Evolutionary conservation across 192 early-diverging fungal species (phyloP).

Genomic region (Entomortierella chlamydospora): DNA sequence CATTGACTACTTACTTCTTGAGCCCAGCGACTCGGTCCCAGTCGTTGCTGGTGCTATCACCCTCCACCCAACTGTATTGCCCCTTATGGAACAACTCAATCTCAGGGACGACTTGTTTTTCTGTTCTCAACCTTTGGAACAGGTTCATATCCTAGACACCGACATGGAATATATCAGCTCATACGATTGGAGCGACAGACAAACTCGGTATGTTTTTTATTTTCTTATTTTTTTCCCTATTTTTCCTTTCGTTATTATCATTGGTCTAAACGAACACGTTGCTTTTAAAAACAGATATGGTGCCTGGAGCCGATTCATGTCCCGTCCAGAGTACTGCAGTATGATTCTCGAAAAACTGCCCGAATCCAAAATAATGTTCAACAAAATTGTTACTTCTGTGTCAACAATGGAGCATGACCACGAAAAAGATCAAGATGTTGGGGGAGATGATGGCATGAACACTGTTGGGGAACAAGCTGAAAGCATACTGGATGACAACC

Average conservation of each 20-base stretch:
- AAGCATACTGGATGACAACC: slow-evolving; percentile 24
- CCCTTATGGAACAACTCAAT: slow-evolving; percentile 41
- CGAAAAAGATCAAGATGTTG: background rate
- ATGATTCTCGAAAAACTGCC: slow-evolving; percentile 40
- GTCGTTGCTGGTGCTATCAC: slow-evolving; percentile 34
- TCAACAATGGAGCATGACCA: slow-evolving; percentile 4
- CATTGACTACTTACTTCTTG: slow-evolving; percentile 51
- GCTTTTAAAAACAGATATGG: slow-evolving; percentile 18
- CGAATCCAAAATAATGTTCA: slow-evolving; percentile 37
- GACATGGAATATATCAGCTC: slow-evolving; percentile 25
- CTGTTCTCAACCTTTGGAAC: slow-evolving; percentile 47
- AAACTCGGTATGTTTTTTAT: slow-evolving; percentile 14
- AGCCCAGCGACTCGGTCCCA: slow-evolving; percentile 36
- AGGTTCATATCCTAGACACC: slow-evolving; percentile 32
- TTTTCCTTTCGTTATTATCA: slow-evolving; percentile 8
- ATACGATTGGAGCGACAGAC: slow-evolving; percentile 38
- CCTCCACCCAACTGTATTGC: slow-evolving; percentile 42
- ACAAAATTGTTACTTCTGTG: slow-evolving; percentile 19
- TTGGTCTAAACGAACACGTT: background rate
- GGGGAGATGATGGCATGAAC: background rate
- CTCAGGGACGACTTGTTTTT: slow-evolving; percentile 49
- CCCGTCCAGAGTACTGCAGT: slow-evolving; percentile 42
- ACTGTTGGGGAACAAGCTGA: slow-evolving; percentile 10
- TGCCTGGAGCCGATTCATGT: slow-evolving; percentile 43
- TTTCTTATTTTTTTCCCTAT: background rate